Base-by-base conservation (phyloP, 345 rosid genomes). In the Bruguiera sexangula region DNA sequence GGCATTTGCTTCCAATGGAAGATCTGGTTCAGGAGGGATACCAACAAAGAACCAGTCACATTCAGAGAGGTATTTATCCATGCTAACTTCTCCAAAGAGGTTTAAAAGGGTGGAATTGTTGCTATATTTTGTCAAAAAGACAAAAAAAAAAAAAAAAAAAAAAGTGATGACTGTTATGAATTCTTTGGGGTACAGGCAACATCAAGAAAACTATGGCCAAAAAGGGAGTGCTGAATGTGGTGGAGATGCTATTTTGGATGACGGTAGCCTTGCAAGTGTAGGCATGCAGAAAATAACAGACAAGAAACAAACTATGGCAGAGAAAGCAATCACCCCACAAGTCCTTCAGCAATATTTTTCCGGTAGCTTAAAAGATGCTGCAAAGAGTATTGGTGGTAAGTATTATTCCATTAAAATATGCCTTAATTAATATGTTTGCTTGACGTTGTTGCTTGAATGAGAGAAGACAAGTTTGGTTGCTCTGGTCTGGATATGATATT, bases 291-390 rank as follows among this genome's bases (percentile, higher is more conserved):
- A 81, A 69, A 69, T 73, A 57, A 78, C 83, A 19, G 90, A 83
- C 69, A 87, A 82, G 76, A 87, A 79, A 63, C 93, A 87, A 54
- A 72, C 82, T 53, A 92, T 85, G 82, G 82, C 85, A 6, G 93
- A 95, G 70, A 92, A 88, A 76, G 80, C 73, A 24, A 88, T 92
- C 73, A 85, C 89, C 63, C 79, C 88, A 82, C 84, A 88, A 75
- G 93, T 89, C 77, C 89, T 88, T 54, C 82, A 79, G 60, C 87
- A 86, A 56, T 83, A 92, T 72, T 92, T 95, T 54, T 76, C 99
- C 4, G 97, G 97, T 64, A 92, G 93, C 70, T 85, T 92, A 51
- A 95, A 95, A 84, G 96, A 92, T 81, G 99, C 97, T 67, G 97
- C 97, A 19, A 95, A 84, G 81, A 85, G 80, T 69, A 86, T 95